Evolutionary conservation across 2,329 filamentous ascomycete species (phyloP), one percentile per base, ranked within the genome.

Genomic region (Botrytis byssoidea): DNA sequence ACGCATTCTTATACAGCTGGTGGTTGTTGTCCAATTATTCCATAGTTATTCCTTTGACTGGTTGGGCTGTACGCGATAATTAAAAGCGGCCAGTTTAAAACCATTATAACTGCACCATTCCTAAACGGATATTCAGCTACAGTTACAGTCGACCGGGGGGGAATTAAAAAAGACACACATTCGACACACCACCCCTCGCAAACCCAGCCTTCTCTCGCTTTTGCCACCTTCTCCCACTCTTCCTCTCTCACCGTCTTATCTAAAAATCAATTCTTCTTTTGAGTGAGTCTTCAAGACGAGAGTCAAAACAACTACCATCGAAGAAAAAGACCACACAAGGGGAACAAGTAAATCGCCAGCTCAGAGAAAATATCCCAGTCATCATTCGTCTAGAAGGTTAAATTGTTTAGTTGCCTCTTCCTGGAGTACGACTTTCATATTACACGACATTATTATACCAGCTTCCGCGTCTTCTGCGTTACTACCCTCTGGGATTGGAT

Each of bases 401-500:
- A 75, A 73, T 76, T 76, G 75, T 73, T 75, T 76, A 74, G 74
- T 76, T 72, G 44, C 72, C 67, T 48, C 46, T 25, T 51, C 44
- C 66, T 42, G 37, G 46, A 59, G 20, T n/a, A 55, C 70, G 35
- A 57, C 70, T 35, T 35, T 57, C 48, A 46, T 42, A 69, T 72
- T 69, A 72, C 71, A 72, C 71, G 32, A 60, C 63, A 72, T 72
- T 40, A 51, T 57, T 57, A 29, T 57, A 67, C 63, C 65, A 37
- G 63, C 37, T 60, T 60, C 68, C 55, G 32, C 69, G 44, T 71
- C 59, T 51, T 25, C 44, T 61, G 48, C 61, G 29, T 44, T 68
- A 72, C 77, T 75, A 77, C 73, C 75, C 77, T 74, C 76, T 76
- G 77, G 75, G 76, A 74, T 73, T 65, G 66, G 70, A 68, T 48